Evolutionary conservation across 2,329 filamentous ascomycete genomes (phyloP).

Genomic region (Trichoderma sp.): DNA sequence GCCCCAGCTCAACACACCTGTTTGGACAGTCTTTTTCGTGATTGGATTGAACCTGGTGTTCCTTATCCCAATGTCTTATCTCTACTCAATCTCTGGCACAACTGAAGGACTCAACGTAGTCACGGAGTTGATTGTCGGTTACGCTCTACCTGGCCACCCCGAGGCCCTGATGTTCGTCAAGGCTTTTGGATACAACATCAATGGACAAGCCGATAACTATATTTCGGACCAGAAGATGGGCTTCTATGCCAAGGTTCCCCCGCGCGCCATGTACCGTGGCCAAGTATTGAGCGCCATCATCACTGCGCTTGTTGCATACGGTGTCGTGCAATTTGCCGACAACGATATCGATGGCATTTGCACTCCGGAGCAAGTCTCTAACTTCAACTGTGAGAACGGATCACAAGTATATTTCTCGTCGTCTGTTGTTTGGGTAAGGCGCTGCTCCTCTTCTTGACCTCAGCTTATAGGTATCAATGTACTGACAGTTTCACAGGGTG

Average conservation of each 20-base stretch:
- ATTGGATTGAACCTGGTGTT: constrained; percentile 44
- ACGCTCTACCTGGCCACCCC: constrained; percentile 36
- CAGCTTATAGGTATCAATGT: not conserved
- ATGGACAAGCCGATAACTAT: constrained; percentile 46
- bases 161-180: constrained; percentile 54
- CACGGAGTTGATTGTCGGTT: constrained; percentile 41
- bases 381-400: constrained; percentile 34
- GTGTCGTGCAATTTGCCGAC: constrained; percentile 43
- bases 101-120: constrained; percentile 52
- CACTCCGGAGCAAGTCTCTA: constrained; percentile 38
- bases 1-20: constrained; percentile 34
- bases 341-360: constrained; percentile 37
- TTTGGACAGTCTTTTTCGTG: constrained; percentile 35
- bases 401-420: constrained; percentile 40
- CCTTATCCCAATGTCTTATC: constrained; percentile 43
- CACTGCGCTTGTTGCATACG: constrained; percentile 43
- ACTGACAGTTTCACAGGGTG: constrained; percentile 26
- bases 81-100: constrained; percentile 46
- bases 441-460: no score
- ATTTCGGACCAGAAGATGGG: constrained; percentile 40
- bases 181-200: constrained; percentile 45
- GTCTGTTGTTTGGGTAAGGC: constrained; percentile 36
- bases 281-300: constrained; percentile 47
- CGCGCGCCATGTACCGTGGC: constrained; percentile 40
- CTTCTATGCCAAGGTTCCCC: constrained; percentile 39